Base-by-base conservation (phyloP, 129 eudicot genomes). In the Lactuca saligna region DNA sequence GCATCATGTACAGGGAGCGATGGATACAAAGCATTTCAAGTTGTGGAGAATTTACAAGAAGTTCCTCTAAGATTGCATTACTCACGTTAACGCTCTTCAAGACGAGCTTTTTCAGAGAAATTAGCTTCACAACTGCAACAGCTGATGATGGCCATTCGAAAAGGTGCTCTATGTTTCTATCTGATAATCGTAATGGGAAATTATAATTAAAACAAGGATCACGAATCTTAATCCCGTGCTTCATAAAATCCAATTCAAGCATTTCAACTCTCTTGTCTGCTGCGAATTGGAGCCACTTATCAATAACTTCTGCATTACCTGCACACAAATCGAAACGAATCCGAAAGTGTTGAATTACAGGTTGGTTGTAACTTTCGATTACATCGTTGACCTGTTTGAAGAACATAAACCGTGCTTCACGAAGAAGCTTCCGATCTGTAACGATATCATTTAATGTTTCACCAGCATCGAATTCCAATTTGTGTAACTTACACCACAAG, bases 361-460 rank as follows among this genome's bases (percentile, higher is more conserved):
- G 46, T 42, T 74, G 71, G 62, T 38, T 54, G 60, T 69, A 76
- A 63, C 42, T 29, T 54, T 57, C 33, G 41, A 80, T 39, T 7
- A 76, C 82, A 11, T 65, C 75, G 34, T 84, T 77, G 50, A 77
- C 83, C 77, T 75, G 75, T 15, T 66, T 70, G 7, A 84, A 12
- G 62, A 62, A 84, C 54, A 55, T 70, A 7, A 46, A 17, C 33
- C 69, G 61, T 57, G 25, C 25, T 20, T 20, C 25, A 20, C 25
- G 25, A 20, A 20, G 25, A 20, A 25, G 29, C 29, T 25, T 25
- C 29, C 29, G 29, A 25, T 69, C 74, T 10, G 55, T 4, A 34
- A 8, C 73, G 15, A 84, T 61, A 5, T 41, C 54, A n/a, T 17
- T 54, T 48, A 76, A 65, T 37, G 48, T 20, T 14, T 65, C 76